Percentiles rank a stretch among this genome's conserved stretches.
Evolutionary conservation across 495 filamentous ascomycete genomes (phyloP).

Genomic region (Lophiostoma macrostomum): DNA sequence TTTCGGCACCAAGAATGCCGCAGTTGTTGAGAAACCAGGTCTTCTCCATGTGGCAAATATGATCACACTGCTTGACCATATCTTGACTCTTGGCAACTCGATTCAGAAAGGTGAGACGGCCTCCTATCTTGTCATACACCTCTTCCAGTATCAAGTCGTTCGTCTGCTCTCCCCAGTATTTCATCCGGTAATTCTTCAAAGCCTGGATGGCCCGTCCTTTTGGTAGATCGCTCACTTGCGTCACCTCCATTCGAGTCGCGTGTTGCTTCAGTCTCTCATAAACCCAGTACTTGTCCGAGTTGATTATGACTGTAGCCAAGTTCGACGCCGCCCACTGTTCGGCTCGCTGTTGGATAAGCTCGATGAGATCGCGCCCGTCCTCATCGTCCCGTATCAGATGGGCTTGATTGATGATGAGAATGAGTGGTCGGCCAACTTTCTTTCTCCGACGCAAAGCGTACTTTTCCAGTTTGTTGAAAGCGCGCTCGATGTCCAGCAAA

Average conservation of each 20-base stretch:
- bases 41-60: slow-evolving; percentile 79
- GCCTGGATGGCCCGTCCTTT: slow-evolving; percentile 73
- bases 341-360: slow-evolving; percentile 91
- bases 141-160: slow-evolving; percentile 58
- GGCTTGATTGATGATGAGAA: slow-evolving; percentile 87
- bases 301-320: slow-evolving; percentile 85
- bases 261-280: slow-evolving; percentile 90
- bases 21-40: slow-evolving; percentile 93
- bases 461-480: slow-evolving; percentile 97
- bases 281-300: slow-evolving; percentile 96
- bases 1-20: slow-evolving; percentile 85
- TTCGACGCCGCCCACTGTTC: slow-evolving; percentile 92
- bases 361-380: slow-evolving; percentile 83
- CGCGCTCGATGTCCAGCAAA: slow-evolving; percentile 88
- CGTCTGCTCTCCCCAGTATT: slow-evolving; percentile 62
- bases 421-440: slow-evolving; percentile 61
- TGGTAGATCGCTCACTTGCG: slow-evolving; percentile 74
- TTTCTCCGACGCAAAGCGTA: slow-evolving; percentile 66
- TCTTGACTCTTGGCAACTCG: slow-evolving; percentile 77
- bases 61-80: slow-evolving; percentile 71
- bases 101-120: slow-evolving; percentile 79
- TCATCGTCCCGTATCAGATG: slow-evolving; percentile 89
- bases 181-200: slow-evolving; percentile 67
- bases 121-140: slow-evolving; percentile 81
- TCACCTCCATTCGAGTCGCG: slow-evolving; percentile 86